Conservation (phyloP, 352 stramenopile genomes). For the Elongisporangium prolatum region DNA sequence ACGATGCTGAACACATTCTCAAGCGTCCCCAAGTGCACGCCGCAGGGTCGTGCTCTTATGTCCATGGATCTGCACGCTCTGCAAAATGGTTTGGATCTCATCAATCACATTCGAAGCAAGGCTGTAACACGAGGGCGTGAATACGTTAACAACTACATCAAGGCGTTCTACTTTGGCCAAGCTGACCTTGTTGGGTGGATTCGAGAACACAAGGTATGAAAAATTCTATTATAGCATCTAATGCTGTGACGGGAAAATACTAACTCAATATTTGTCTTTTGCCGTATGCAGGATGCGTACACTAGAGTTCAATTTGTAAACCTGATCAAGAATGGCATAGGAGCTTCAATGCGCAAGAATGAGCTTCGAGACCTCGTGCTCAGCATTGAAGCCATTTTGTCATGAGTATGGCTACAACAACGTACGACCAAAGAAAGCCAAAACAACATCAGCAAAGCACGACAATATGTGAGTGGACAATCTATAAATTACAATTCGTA, state of each 20-base stretch:
- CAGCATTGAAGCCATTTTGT: conserved; percentile 52
- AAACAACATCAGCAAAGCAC: neutral
- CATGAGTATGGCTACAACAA: no score
- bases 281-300: conserved; percentile 39
- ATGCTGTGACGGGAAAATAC: neutral
- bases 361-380: conserved; percentile 58
- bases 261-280: neutral
- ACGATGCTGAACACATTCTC: conserved; percentile 91
- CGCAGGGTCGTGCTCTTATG: conserved; percentile 95
- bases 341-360: conserved; percentile 41
- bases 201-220: conserved; percentile 56
- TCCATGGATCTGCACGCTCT: conserved; percentile 94
- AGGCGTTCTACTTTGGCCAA: conserved; percentile 88
- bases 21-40: conserved; percentile 86
- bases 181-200: conserved; percentile 84
- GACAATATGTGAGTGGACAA: neutral
- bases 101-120: conserved; percentile 68
- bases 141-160: conserved; percentile 83
- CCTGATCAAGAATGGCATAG: conserved; percentile 63
- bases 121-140: conserved; percentile 43
- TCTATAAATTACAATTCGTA: neutral
- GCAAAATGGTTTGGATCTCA: conserved; percentile 73
- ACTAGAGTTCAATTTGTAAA: conserved; percentile 57
- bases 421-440: neutral
- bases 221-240: no score